Base-by-base conservation (phyloP, 2,329 filamentous ascomycete species). In the Fusarium decemcellulare region DNA sequence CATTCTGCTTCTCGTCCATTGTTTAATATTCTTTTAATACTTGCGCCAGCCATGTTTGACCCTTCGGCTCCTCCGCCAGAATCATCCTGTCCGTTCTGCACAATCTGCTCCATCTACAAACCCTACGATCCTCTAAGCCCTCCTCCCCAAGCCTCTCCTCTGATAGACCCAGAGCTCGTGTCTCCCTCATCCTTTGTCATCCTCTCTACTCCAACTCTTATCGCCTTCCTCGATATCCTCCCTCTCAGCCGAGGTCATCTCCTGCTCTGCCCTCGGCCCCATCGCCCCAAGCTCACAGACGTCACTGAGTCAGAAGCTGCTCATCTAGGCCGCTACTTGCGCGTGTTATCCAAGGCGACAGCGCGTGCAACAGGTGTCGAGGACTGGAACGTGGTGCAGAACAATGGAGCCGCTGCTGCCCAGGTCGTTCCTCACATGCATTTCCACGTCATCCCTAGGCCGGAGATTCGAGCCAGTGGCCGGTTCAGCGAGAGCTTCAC, bases 331-430 rank as follows among this genome's bases (percentile, higher is more conserved):
- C 78, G 79, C 64, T 88, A 86, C 83, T 86, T 97, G 30, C 90
- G 93, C 36, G 80, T 95, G 5, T 83, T 98, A 3, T 93, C 92
- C 16, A 84, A 88, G 18, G 92, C 93, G 0, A 85, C 97, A 39
- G 87, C 90, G 34, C 85, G 84, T 54, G 89, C 90, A 1, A 93
- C 91, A 3, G 92, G 91, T 10, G 88, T 93, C 2, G 85, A 85
- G 53, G 95, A 98, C 81, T 98, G 95, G 92, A 99, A 99, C 80
- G 90, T 98, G 32, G 93, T 98, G 59, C 95, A 98, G 83, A 98
- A 98, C 78, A 98, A 98, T 74, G 94, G 95, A 15, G 91, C 91
- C 5, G 89, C 94, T 34, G 95, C 95, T 3, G 94, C 94, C 3
- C 95, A 98, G 82, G 94, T 97, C 15, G 94, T 98, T 2, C 92